Evolutionary conservation across 352 stramenopile genomes (phyloP).

Genomic region (Pythium folliculosum): DNA sequence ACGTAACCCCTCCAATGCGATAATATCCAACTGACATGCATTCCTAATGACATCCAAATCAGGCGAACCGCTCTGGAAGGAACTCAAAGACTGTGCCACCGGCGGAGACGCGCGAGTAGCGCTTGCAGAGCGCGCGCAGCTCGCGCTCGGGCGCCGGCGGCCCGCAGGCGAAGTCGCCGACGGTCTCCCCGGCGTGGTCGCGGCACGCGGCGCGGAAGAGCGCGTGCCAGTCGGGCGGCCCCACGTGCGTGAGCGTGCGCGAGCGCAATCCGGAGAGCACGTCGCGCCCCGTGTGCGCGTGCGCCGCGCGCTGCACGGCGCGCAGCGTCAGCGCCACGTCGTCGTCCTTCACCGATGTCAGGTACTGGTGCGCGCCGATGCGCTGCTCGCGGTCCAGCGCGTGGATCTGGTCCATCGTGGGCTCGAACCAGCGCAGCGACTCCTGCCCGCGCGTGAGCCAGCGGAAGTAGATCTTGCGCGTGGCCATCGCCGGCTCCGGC

Average conservation of each 20-base stretch:
- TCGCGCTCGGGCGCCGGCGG: neutral
- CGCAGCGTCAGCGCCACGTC: neutral
- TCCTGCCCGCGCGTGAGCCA: conserved; percentile 9
- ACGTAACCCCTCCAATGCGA: neutral
- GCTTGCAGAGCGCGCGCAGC: conserved; percentile 2
- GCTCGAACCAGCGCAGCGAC: conserved; percentile 3
- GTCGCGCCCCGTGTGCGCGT: conserved; percentile 1
- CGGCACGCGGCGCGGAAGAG: conserved; percentile 5
- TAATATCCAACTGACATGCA: neutral
- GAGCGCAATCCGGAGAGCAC: neutral
- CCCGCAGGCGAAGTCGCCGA: conserved; percentile 12
- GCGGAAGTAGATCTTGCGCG: conserved; percentile 11
- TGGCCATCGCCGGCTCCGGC: neutral
- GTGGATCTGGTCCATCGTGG: conserved; percentile 10
- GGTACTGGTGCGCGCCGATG: conserved; percentile 9
- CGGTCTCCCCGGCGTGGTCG: neutral
- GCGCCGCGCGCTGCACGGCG: neutral
- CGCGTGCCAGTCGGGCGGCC: conserved; percentile 3
- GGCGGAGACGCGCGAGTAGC: neutral
- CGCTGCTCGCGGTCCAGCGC: neutral
- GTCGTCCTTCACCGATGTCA: neutral
- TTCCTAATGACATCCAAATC: neutral
- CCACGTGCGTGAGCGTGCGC: conserved; percentile 6
- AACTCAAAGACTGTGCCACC: conserved; percentile 5
- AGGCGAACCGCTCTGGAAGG: conserved; percentile 2